These are phyloP conservation scores for Termitomyces eurrhizus DNA, from an alignment of 768 basidiomycete genomes.

Conservation along the genomic window DNA sequence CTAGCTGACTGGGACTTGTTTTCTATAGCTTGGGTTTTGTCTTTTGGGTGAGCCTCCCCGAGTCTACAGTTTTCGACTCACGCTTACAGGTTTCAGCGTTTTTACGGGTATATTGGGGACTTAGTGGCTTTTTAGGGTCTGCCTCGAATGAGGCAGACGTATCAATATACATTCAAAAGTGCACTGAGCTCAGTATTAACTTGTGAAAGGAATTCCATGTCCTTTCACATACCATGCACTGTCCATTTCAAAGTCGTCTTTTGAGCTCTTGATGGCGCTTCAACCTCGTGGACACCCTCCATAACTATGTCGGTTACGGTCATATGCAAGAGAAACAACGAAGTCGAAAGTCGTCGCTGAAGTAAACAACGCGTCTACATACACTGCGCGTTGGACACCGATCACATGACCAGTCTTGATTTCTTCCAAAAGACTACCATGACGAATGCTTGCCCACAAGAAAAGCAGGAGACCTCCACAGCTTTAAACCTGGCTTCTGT, in stretches of 20 bases:
- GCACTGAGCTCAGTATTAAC: background rate
- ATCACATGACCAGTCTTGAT: conserved; percentile 27
- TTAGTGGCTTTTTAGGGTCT: no score
- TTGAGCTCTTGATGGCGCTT: background rate
- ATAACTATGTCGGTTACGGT: conserved; percentile 12
- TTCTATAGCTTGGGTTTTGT: no score
- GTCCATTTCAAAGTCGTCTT: conserved; percentile 43
- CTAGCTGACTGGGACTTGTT: no score
- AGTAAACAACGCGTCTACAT: conserved; percentile 50
- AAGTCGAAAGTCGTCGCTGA: background rate
- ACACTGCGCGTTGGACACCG: conserved; percentile 8
- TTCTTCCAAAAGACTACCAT: background rate
- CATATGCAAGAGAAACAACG: conserved; percentile 4
- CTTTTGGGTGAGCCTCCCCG: no score
- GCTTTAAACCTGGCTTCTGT: conserved; percentile 15
- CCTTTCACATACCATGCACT: conserved; percentile 46
- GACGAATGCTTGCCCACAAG: conserved; percentile 4
- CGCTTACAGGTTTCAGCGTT: no score
- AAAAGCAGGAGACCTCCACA: background rate
- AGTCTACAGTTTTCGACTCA: no score
- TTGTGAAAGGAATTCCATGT: background rate
- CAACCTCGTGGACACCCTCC: conserved; percentile 9
- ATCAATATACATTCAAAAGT: background rate
- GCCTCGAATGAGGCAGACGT: no score
- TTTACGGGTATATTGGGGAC: no score